Conservation (phyloP, 164 flowering plant species). For the Vitis cinerea region DNA sequence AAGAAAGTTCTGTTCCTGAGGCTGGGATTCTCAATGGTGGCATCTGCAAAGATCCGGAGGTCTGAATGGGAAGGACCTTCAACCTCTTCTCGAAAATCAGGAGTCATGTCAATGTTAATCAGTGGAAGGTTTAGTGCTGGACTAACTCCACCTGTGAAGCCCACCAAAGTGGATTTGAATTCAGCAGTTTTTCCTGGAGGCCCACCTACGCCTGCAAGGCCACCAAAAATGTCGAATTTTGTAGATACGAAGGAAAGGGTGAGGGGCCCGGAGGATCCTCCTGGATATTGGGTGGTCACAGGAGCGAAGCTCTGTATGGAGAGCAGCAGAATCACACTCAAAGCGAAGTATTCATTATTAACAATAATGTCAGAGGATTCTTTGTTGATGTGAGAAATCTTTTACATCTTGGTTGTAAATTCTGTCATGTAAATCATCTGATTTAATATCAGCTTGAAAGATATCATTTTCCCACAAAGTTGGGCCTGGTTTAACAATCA, state of each 20-base stretch:
- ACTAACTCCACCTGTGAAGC: conserved; percentile 38
- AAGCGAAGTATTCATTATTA: conserved; percentile 74
- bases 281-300: conserved; percentile 94
- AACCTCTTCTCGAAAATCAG: conserved; percentile 56
- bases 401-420: conserved; percentile 2
- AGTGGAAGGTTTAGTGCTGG: conserved; percentile 58
- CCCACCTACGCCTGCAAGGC: conserved; percentile 50
- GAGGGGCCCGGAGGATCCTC: conserved; percentile 82
- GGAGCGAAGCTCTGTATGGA: conserved; percentile 84
- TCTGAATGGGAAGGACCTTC: conserved; percentile 85
- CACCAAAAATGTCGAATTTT: conserved; percentile 53
- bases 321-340: conserved; percentile 63
- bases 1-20: conserved; percentile 78
- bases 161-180: conserved; percentile 56
- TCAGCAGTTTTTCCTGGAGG: conserved; percentile 82
- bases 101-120: conserved; percentile 56
- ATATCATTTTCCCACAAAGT: conserved; percentile 5
- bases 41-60: conserved; percentile 60
- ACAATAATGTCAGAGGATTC: conserved; percentile 56
- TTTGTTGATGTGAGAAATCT: conserved; percentile 25
- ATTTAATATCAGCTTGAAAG: neutral
- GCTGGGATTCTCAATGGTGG: conserved; percentile 77
- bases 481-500: neutral
- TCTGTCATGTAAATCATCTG: conserved; percentile 6
- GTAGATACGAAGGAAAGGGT: conserved; percentile 74